Conservation (phyloP, 208 protist species). For the Herpetomonas tarakana region DNA sequence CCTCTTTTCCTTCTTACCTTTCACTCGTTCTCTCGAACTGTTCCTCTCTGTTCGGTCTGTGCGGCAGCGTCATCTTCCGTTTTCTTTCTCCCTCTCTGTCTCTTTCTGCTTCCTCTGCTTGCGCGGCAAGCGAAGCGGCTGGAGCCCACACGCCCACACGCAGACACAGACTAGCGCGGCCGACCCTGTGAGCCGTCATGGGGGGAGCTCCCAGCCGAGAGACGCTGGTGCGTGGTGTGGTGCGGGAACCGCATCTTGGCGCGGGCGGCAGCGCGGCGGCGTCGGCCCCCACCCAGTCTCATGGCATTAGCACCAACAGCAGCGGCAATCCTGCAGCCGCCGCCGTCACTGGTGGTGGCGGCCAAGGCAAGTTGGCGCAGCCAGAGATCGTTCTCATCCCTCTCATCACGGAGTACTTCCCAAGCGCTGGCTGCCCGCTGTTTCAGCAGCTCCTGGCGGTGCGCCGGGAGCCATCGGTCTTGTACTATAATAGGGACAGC, state of each 20-base stretch:
- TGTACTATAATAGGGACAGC: slow-evolving; percentile 44
- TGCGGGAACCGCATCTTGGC: slow-evolving; percentile 20
- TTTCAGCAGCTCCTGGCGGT: slow-evolving; percentile 53
- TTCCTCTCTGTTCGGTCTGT: slow-evolving; percentile 7
- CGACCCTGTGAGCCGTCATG: too few species aligned
- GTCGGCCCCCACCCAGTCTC: not conserved
- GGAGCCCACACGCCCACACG: too few species aligned
- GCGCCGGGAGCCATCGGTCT: slow-evolving; percentile 30
- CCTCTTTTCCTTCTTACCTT: too few species aligned
- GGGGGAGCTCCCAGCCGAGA: slow-evolving; percentile 55
- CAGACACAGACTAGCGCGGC: too few species aligned
- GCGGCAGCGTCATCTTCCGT: slow-evolving; percentile 1
- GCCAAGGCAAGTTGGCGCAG: slow-evolving; percentile 11
- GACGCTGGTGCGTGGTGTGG: slow-evolving; percentile 40
- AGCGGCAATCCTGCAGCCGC: not conserved
- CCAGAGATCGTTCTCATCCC: slow-evolving; percentile 55
- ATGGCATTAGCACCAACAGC: slow-evolving; percentile 7
- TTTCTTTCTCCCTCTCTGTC: slow-evolving; percentile 14
- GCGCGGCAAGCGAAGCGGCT: too few species aligned
- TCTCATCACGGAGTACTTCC: slow-evolving; percentile 64
- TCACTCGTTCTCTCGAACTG: too few species aligned
- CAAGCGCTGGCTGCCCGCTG: slow-evolving; percentile 27
- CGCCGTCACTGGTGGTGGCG: not conserved
- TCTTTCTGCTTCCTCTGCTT: slow-evolving; percentile 7
- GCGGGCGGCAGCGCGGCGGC: not conserved